Evolutionary conservation across 257 asterid species (phyloP).

Genomic region (Handroanthus guayacan): DNA sequence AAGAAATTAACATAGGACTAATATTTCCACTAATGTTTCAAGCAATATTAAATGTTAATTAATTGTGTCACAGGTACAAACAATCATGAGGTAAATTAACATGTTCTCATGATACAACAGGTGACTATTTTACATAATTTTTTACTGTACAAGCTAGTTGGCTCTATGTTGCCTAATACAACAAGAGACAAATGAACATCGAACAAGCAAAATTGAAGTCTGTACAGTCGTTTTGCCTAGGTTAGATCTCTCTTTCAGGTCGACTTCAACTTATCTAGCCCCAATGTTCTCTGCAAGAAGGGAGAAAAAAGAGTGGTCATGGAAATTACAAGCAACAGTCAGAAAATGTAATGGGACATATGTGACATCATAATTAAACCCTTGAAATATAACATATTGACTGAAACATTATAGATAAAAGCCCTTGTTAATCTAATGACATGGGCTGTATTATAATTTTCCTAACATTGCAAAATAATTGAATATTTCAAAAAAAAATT

Average conservation of each 20-base stretch:
- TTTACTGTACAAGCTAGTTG: constrained; percentile 38
- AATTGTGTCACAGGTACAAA: neutral
- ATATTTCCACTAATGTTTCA: no score
- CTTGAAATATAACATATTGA: no score
- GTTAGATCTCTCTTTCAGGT: constrained; percentile 44
- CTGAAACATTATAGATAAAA: no score
- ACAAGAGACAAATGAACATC: neutral
- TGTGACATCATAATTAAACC: no score
- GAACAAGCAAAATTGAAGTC: constrained; percentile 32
- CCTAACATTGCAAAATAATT: no score
- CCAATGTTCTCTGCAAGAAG: constrained; percentile 61
- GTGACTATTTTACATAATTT: constrained; percentile 34
- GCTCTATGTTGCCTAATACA: constrained; percentile 28
- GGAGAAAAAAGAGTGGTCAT: neutral
- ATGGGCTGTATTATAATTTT: no score
- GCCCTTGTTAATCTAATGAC: no score
- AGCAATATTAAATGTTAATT: neutral
- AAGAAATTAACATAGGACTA: neutral
- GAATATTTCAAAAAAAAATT: neutral
- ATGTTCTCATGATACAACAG: neutral
- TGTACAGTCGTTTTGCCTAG: neutral
- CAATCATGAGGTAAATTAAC: constrained; percentile 21
- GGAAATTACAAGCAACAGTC: no score
- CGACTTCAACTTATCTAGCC: constrained; percentile 68
- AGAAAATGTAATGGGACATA: no score